Percentiles rank a stretch among this genome's conserved stretches.
phyloP scores from a whole-genome alignment of 805 yeast species.

The Debaryomyces prosopidis region DNA sequence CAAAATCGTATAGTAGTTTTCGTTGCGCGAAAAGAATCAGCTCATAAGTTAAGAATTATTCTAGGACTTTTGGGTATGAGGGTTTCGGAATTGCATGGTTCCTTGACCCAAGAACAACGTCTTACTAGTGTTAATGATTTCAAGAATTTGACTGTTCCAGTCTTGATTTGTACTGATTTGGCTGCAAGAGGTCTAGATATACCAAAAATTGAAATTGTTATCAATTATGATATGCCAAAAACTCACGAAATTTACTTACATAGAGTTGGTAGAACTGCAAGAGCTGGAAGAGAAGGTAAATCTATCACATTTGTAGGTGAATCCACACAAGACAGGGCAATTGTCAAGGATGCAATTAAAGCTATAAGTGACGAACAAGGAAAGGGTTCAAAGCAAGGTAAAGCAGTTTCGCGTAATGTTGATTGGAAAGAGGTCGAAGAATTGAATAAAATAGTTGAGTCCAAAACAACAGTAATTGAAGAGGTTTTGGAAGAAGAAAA shows the following conservation, averaged over 20 bases:
- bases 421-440: slow-evolving; percentile 85
- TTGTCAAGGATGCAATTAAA: slow-evolving; percentile 88
- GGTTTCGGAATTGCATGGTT: slow-evolving; percentile 81
- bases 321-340: slow-evolving; percentile 76
- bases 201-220: slow-evolving; percentile 92
- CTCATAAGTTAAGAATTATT: slow-evolving; percentile 79
- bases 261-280: slow-evolving; percentile 98
- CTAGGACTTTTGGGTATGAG: slow-evolving; percentile 73
- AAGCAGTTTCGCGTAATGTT: slow-evolving; percentile 86
- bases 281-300: slow-evolving; percentile 96
- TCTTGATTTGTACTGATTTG: slow-evolving; percentile 92
- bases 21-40: slow-evolving; percentile 87
- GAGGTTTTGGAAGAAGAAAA: slow-evolving; percentile 88
- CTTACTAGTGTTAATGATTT: slow-evolving; percentile 78
- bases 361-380: slow-evolving; percentile 44
- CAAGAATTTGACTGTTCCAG: slow-evolving; percentile 79
- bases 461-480: slow-evolving; percentile 59
- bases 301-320: slow-evolving; percentile 96
- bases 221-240: slow-evolving; percentile 96
- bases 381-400: slow-evolving; percentile 38
- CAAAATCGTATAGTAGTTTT: slow-evolving; percentile 83
- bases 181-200: slow-evolving; percentile 99
- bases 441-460: slow-evolving; percentile 59
- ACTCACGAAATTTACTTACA: slow-evolving; percentile 88
- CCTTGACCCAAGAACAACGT: slow-evolving; percentile 91